Evolutionary conservation across 2,329 filamentous ascomycete genomes (phyloP).

Genomic region (Chaetomiaceae sp.): DNA sequence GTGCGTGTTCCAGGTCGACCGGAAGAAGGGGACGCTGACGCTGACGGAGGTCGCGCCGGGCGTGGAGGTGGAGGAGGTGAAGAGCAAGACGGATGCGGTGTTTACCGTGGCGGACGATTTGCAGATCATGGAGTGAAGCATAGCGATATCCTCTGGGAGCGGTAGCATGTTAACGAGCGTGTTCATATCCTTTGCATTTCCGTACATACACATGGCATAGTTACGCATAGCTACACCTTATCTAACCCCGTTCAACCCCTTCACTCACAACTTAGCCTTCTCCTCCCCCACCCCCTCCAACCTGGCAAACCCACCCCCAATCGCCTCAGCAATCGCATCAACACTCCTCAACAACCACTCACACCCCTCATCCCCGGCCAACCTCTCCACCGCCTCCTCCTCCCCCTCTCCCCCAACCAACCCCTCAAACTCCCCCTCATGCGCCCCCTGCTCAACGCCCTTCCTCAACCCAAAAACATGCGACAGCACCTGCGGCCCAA

Average conservation of each 20-base stretch:
- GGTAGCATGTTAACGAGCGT: no score
- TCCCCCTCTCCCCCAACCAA: constrained; percentile 9
- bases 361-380: constrained; percentile 42
- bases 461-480: constrained; percentile 79
- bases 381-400: constrained; percentile 35
- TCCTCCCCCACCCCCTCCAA: constrained; percentile 16
- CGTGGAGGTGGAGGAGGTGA: constrained; percentile 63
- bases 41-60: constrained; percentile 67
- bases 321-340: constrained; percentile 40
- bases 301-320: constrained; percentile 41
- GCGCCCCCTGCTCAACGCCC: constrained; percentile 63
- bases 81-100: constrained; percentile 63
- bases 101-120: constrained; percentile 59
- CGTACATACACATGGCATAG: no score
- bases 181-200: no score
- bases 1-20: constrained; percentile 67
- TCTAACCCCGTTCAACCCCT: no score
- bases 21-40: constrained; percentile 55
- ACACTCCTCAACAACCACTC: constrained; percentile 44
- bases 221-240: no score
- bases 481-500: constrained; percentile 74
- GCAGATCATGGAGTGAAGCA: constrained; percentile 39
- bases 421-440: constrained; percentile 30
- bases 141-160: background rate
- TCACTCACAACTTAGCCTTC: constrained; percentile 12